These are phyloP conservation scores for Eucalyptus sp. DNA, from an alignment of 345 rosid species.

Conservation along the genomic window DNA sequence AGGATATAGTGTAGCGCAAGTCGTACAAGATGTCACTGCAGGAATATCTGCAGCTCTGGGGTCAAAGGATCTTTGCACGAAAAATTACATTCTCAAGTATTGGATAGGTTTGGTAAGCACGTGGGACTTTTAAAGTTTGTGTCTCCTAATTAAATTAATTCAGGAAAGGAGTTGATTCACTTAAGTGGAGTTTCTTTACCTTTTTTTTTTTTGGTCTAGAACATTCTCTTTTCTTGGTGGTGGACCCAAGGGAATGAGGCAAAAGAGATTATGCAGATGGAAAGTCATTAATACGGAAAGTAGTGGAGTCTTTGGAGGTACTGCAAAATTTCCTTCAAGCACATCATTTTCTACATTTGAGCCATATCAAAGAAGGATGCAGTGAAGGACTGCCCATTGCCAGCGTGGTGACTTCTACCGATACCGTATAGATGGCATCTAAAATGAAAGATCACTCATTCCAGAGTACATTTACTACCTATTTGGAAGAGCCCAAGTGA, in stretches of 20 bases:
- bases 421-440: constrained; percentile 1
- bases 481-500: neutral
- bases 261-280: neutral
- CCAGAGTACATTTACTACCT: neutral
- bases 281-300: neutral
- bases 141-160: neutral
- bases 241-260: neutral
- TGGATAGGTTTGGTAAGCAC: neutral
- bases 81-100: neutral
- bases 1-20: neutral
- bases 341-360: constrained; percentile 21
- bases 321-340: constrained; percentile 12
- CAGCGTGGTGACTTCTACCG: constrained; percentile 12
- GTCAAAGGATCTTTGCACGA: neutral
- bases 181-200: neutral
- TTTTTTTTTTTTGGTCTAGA: neutral
- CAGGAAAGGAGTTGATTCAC: neutral
- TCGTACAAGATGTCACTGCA: neutral
- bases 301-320: constrained; percentile 7
- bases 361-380: neutral
- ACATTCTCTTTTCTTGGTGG: neutral
- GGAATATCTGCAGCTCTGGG: neutral
- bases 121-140: neutral
- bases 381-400: constrained; percentile 23
- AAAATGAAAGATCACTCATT: neutral